Base-by-base conservation (phyloP, 345 rosid species). In the Lumnitzera racemosa region DNA sequence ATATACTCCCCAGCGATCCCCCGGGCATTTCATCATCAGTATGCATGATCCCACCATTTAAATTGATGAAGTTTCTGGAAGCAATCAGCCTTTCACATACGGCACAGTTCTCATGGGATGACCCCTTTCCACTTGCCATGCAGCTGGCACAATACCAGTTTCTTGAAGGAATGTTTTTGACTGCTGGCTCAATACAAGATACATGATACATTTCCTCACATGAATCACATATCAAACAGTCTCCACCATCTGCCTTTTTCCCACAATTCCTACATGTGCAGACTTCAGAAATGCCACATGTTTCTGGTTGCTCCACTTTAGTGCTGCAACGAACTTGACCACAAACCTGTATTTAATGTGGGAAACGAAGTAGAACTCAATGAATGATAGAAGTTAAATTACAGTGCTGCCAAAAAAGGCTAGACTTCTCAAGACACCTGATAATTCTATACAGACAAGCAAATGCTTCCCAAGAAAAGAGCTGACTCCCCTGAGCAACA, bases 161-260 rank as follows among this genome's bases (percentile, higher is more conserved):
- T 69, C 54, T 77, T 0, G 70, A 81, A 16, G 90, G 83, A 62
- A 83, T 86, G 73, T 76, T 82, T 57, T 74, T 74, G 59, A 81
- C 78, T 58, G 85, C 85, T 46, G 95, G 95, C 59, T 83, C 74
- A 57, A 83, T 87, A 67, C 97, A 94, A 58, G 86, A 72, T 73
- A 90, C 78, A 67, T 90, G 99, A 74, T 83, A 86, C 68, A 79
- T 78, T 59, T 83, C 88, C 72, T 90, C 96, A 13, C 99, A 94
- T 36, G 91, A 86, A 78, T 88, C 92, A 68, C 97, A 94, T 17
- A 88, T 85, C 71, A 94, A 79, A 67, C 81, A 80, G 57, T 81
- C 79, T 72, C 57, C 74, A 62, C 71, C 88, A 55, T 73, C 85
- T 67, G 90, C 92, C 54, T 81, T 83, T 58, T 68, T 76, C 68